Conservation (phyloP, 441 rosid species). For the Gossypium aridum region DNA sequence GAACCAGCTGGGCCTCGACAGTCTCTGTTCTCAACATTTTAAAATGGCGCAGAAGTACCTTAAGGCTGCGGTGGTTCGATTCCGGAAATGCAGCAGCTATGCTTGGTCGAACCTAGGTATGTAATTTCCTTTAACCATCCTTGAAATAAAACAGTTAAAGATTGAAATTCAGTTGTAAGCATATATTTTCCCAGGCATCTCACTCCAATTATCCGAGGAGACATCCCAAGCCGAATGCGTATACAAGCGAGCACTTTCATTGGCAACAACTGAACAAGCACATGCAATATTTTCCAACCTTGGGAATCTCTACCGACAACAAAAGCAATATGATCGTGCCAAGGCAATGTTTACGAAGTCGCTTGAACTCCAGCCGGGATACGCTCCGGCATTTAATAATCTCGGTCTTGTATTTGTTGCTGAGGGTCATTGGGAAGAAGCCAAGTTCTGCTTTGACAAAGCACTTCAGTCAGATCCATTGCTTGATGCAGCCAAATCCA, state of each 20-base stretch:
- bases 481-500: constrained; percentile 87
- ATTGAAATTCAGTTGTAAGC: constrained; percentile 3
- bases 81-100: constrained; percentile 59
- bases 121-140: background rate
- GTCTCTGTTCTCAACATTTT: constrained; percentile 63
- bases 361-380: constrained; percentile 76
- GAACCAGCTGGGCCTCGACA: constrained; percentile 95
- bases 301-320: constrained; percentile 82
- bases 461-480: constrained; percentile 70
- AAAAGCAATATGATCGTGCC: constrained; percentile 69
- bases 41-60: constrained; percentile 74
- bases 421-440: constrained; percentile 80
- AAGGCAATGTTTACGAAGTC: constrained; percentile 87
- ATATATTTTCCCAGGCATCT: constrained; percentile 41
- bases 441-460: constrained; percentile 69
- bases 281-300: constrained; percentile 78
- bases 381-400: constrained; percentile 93
- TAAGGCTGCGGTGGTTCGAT: constrained; percentile 63
- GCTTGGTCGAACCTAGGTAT: constrained; percentile 91
- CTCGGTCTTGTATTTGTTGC: constrained; percentile 89
- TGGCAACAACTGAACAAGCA: constrained; percentile 53
- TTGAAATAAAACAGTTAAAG: background rate
- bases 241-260: constrained; percentile 67
- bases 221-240: constrained; percentile 68
- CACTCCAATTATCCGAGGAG: constrained; percentile 73